These are phyloP conservation scores for Fusarium transvaalense DNA, from an alignment of 2,329 filamentous ascomycete genomes.

Conservation along the genomic window DNA sequence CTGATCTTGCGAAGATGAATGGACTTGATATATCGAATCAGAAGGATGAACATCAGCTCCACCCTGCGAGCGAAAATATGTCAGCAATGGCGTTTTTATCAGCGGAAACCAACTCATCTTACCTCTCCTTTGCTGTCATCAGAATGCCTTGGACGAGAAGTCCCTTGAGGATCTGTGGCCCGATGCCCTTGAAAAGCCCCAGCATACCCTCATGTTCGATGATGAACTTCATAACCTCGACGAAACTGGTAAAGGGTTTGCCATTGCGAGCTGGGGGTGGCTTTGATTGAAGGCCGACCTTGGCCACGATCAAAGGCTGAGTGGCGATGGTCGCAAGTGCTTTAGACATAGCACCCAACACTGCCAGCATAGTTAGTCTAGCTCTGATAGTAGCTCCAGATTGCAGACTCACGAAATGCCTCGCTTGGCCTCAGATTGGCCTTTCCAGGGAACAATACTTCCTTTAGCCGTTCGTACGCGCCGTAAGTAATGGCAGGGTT, in stretches of 20 bases:
- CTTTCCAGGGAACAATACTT: constrained; percentile 81
- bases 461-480: constrained; percentile 90
- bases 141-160: constrained; percentile 93
- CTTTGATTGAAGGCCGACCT: constrained; percentile 94
- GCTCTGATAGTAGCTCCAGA: not conserved
- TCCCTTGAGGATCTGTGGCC: constrained; percentile 92
- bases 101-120: constrained; percentile 47
- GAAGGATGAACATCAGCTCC: constrained; percentile 86
- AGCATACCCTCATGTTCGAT: constrained; percentile 84
- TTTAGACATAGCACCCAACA: constrained; percentile 94
- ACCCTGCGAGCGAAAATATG: constrained; percentile 65
- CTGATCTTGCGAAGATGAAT: constrained; percentile 77
- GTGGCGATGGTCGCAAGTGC: constrained; percentile 90
- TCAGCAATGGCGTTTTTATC: constrained; percentile 30
- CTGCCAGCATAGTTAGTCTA: constrained; percentile 59
- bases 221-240: constrained; percentile 96
- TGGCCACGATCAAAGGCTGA: constrained; percentile 96
- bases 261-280: constrained; percentile 86
- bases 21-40: constrained; percentile 84
- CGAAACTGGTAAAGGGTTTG: constrained; percentile 92
- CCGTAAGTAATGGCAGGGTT: constrained; percentile 99
- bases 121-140: constrained; percentile 99
- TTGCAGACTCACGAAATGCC: constrained; percentile 81
- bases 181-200: constrained; percentile 97
- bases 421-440: constrained; percentile 82